A percentile compares a stretch with the other conserved stretches of the same genome.
Conservation (phyloP, 2,329 filamentous ascomycete species). For the Coniochaeta hoffmannii region DNA sequence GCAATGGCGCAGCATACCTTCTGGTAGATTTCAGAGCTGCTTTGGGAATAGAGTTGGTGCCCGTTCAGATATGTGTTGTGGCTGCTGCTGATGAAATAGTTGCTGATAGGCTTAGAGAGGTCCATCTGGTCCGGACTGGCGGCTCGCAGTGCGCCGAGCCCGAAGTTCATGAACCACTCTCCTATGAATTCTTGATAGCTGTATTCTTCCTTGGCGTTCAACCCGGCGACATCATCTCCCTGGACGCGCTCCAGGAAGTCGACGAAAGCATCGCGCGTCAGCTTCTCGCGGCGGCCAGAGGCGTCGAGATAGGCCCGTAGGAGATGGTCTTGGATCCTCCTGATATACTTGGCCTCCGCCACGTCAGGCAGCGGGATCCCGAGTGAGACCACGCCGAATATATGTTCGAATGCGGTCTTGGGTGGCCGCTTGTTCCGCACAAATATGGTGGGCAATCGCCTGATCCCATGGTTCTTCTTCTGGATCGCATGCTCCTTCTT, state of each 20-base stretch:
- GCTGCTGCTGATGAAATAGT: slow-evolving; percentile 92
- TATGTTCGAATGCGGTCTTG: neutral
- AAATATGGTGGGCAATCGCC: neutral
- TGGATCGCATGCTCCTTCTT: neutral
- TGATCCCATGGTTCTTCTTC: neutral
- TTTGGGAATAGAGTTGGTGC: slow-evolving; percentile 73
- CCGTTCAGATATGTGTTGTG: slow-evolving; percentile 91
- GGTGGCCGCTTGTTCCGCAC: neutral
- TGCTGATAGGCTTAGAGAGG: slow-evolving; percentile 62
- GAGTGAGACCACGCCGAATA: neutral
- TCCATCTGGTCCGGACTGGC: slow-evolving; percentile 41
- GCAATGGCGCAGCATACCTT: slow-evolving; percentile 43
- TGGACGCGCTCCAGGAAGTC: slow-evolving; percentile 44
- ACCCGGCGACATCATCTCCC: slow-evolving; percentile 35
- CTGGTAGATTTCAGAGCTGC: slow-evolving; percentile 71
- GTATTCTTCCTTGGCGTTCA: slow-evolving; percentile 32
- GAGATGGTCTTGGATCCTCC: slow-evolving; percentile 24
- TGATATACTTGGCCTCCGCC: neutral
- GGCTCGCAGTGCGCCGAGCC: slow-evolving; percentile 36
- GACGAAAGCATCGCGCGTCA: slow-evolving; percentile 33
- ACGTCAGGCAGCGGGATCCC: neutral
- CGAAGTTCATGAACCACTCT: slow-evolving; percentile 35
- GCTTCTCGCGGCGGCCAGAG: slow-evolving; percentile 22
- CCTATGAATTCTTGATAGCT: slow-evolving; percentile 42
- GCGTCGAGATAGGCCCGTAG: slow-evolving; percentile 38